Evolutionary conservation across 1,284 basidiomycete genomes (phyloP).

Genomic region (Trichosporon coremiiforme): DNA sequence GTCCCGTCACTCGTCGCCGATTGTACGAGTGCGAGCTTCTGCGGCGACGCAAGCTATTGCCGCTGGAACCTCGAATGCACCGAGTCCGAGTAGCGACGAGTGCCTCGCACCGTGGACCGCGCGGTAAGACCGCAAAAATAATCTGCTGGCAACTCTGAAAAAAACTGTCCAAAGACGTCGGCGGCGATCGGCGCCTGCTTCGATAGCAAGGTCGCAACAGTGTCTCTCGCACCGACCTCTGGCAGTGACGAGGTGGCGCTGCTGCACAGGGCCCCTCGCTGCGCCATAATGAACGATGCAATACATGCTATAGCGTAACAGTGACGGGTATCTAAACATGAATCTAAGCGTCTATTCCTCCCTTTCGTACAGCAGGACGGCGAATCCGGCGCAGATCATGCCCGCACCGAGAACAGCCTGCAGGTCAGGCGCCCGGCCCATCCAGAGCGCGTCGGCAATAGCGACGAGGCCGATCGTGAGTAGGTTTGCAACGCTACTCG

Average conservation of each 20-base stretch:
- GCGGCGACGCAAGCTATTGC: neutral
- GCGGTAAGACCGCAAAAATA: neutral
- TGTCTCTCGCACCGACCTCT: neutral
- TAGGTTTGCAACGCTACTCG: constrained; percentile 55
- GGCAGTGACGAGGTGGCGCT: neutral
- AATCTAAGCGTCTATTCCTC: constrained; percentile 29
- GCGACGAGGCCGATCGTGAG: constrained; percentile 56
- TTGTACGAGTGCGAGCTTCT: neutral
- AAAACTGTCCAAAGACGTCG: neutral
- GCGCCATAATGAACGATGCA: neutral
- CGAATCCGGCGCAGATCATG: constrained; percentile 55
- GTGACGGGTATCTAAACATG: neutral
- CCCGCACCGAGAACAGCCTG: constrained; percentile 51
- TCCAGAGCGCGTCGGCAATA: constrained; percentile 51
- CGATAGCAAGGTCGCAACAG: neutral
- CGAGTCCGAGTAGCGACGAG: no score
- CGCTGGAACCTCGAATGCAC: neutral
- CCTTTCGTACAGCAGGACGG: constrained; percentile 52
- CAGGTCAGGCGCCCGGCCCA: constrained; percentile 44
- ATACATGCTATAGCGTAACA: constrained; percentile 12
- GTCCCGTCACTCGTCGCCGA: no score
- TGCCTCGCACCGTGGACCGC: no score
- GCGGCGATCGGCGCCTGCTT: neutral
- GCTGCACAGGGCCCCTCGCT: no score
- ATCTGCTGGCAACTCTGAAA: neutral